Conservation (phyloP, 2,329 filamentous ascomycete genomes). For the Epichloe sp. region DNA sequence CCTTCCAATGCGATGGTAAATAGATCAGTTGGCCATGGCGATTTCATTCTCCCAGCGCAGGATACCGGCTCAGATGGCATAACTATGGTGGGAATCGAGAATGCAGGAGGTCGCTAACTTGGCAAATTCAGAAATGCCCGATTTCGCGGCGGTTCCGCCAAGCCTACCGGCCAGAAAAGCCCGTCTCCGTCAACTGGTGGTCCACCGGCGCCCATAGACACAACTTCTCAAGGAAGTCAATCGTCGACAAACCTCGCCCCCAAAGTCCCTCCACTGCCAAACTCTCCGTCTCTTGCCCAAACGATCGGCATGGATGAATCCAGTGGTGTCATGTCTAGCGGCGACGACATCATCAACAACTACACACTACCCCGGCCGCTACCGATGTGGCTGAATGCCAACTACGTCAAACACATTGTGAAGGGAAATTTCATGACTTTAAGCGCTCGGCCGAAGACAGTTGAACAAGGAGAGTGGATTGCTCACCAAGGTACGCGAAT, state of each 20-base stretch:
- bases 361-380: constrained; percentile 54
- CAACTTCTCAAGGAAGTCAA: constrained; percentile 33
- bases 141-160: constrained; percentile 42
- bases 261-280: constrained; percentile 47
- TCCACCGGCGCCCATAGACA: constrained; percentile 29
- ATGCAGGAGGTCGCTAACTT: constrained; percentile 12
- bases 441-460: constrained; percentile 81
- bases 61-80: background rate
- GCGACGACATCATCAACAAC: constrained; percentile 42
- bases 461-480: constrained; percentile 91
- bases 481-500: constrained; percentile 68
- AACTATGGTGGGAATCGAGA: background rate
- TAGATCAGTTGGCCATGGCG: background rate
- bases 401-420: constrained; percentile 75
- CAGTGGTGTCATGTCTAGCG: constrained; percentile 31
- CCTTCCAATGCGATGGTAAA: background rate
- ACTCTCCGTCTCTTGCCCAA: constrained; percentile 50
- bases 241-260: constrained; percentile 40
- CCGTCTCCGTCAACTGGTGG: constrained; percentile 34
- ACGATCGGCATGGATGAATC: constrained; percentile 57
- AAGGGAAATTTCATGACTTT: constrained; percentile 97
- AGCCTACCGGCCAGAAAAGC: constrained; percentile 38
- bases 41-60: background rate
- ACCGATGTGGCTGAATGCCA: constrained; percentile 62
- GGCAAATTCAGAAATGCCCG: constrained; percentile 37